Conservation (phyloP, 805 yeast genomes). For the Metschnikowia koreensis region DNA sequence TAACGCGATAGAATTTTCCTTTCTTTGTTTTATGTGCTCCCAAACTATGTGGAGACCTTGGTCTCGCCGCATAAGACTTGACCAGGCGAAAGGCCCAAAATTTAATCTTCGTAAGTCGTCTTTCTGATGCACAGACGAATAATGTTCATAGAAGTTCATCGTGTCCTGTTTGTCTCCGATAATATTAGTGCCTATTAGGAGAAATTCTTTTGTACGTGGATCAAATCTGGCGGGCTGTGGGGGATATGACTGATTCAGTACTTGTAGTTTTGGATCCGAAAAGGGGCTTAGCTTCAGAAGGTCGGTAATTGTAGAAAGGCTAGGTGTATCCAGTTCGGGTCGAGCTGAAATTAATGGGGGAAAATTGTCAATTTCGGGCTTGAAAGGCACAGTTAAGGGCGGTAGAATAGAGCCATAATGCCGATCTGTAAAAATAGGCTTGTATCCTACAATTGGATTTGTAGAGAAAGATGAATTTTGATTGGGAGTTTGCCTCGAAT, state of each 20-base stretch:
- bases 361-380: not conserved
- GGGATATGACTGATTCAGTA: not conserved
- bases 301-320: not conserved
- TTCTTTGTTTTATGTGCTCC: conserved; percentile 27
- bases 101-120: conserved; percentile 30
- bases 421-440: not conserved
- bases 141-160: conserved; percentile 22
- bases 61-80: conserved; percentile 36
- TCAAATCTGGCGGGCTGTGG: conserved; percentile 3
- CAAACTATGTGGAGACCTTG: conserved; percentile 32
- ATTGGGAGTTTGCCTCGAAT: not conserved
- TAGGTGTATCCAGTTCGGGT: not conserved
- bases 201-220: conserved; percentile 6
- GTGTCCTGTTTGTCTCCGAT: conserved; percentile 13
- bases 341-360: not conserved
- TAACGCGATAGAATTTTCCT: conserved; percentile 24
- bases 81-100: conserved; percentile 41
- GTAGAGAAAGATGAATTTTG: not conserved
- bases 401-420: conserved; percentile 1
- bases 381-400: conserved; percentile 4
- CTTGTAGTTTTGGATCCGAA: not conserved
- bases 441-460: not conserved
- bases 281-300: not conserved
- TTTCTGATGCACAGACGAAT: conserved; percentile 30
- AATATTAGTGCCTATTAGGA: conserved; percentile 14